Conservation (phyloP, 768 basidiomycete genomes). For the Kockovaella imperatae region DNA sequence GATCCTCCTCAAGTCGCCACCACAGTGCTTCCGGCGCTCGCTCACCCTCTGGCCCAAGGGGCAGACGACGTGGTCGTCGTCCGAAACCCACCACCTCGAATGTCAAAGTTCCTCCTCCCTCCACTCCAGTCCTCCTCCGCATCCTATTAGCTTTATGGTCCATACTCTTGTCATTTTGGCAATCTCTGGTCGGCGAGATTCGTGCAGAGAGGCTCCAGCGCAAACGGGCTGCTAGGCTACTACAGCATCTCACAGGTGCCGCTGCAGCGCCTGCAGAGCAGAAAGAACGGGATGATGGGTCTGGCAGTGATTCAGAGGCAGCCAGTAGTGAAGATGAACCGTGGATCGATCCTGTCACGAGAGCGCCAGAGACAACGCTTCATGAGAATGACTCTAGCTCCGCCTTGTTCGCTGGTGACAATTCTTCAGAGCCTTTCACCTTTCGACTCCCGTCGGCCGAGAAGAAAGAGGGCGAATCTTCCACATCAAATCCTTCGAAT, state of each 20-base stretch:
- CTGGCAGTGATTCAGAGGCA: conserved; percentile 6
- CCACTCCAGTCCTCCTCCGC: conserved; percentile 27
- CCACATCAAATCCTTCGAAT: not conserved
- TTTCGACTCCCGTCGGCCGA: conserved; percentile 21
- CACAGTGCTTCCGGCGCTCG: conserved; percentile 3
- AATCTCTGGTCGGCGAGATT: conserved; percentile 35
- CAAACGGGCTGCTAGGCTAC: no score
- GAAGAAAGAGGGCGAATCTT: not conserved
- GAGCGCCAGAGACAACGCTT: conserved; percentile 25
- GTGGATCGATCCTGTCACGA: conserved; percentile 37
- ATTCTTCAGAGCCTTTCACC: conserved; percentile 11
- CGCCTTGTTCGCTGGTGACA: no score
- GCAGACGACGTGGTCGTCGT: conserved; percentile 1
- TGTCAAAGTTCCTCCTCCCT: conserved; percentile 33
- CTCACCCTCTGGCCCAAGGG: conserved; percentile 7
- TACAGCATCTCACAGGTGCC: no score
- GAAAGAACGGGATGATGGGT: conserved; percentile 6
- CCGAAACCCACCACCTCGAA: conserved; percentile 22
- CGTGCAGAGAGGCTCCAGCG: conserved; percentile 7
- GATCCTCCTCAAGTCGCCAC: not conserved
- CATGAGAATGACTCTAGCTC: conserved; percentile 4
- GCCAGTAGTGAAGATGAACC: conserved; percentile 5
- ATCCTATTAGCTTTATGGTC: conserved; percentile 35
- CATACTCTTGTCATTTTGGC: conserved; percentile 33
- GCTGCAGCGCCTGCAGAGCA: no score